Conservation (phyloP, 345 rosid genomes). For the Angophora floribunda region DNA sequence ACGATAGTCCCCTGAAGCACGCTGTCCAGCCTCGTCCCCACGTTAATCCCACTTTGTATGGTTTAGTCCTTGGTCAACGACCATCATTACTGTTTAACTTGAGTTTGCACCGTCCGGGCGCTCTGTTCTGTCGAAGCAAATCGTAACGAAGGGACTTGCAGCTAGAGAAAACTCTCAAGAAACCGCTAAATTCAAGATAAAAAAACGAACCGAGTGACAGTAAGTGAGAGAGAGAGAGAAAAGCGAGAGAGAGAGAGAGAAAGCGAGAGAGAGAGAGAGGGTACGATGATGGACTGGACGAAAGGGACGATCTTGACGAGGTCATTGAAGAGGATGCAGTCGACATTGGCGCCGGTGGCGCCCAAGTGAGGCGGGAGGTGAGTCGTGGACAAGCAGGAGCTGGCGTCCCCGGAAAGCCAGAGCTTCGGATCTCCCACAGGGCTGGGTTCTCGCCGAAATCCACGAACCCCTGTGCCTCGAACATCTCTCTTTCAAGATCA, state of each 20-base stretch:
- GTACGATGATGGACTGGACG: slow-evolving; percentile 81
- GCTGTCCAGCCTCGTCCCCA: too few relatives aligned
- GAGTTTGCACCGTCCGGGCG: too few relatives aligned
- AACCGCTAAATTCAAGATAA: not conserved
- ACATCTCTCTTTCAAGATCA: slow-evolving; percentile 19
- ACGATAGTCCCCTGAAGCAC: too few relatives aligned
- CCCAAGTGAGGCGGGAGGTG: slow-evolving; percentile 2
- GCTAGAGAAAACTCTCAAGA: not conserved
- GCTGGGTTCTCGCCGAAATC: slow-evolving; percentile 55
- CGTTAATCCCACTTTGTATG: too few relatives aligned
- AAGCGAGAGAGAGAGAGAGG: not conserved
- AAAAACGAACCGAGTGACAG: not conserved
- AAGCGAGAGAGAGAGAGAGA: not conserved
- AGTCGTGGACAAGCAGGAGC: slow-evolving; percentile 24
- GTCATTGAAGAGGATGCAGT: slow-evolving; percentile 70
- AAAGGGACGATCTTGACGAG: slow-evolving; percentile 93
- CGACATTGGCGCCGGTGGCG: slow-evolving; percentile 26
- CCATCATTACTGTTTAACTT: too few relatives aligned
- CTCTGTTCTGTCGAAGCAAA: too few relatives aligned
- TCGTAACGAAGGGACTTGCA: too few relatives aligned
- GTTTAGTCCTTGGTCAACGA: too few relatives aligned
- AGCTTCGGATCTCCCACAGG: slow-evolving; percentile 52
- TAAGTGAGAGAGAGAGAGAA: not conserved
- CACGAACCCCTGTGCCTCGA: slow-evolving; percentile 41
- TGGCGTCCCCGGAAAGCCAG: slow-evolving; percentile 49